These are phyloP conservation scores for Fusarium burgessii DNA, from an alignment of 2,329 filamentous ascomycete genomes.

Conservation along the genomic window DNA sequence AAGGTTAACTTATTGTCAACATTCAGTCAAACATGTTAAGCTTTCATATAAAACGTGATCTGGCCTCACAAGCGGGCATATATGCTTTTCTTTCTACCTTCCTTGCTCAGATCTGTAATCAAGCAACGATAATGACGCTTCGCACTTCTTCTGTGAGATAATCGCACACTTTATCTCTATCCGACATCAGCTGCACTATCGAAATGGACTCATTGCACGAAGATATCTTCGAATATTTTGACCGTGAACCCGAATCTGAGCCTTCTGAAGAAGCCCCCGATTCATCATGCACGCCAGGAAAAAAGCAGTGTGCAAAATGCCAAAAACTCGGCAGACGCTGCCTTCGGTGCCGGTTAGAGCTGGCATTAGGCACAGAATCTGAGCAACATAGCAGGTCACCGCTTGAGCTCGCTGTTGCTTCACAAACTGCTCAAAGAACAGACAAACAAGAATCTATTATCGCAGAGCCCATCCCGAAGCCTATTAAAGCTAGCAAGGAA, in stretches of 20 bases:
- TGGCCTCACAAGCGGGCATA: neutral
- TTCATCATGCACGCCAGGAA: neutral
- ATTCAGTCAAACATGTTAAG: neutral
- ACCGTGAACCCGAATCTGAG: neutral
- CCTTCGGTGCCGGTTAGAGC: neutral
- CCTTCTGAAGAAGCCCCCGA: neutral
- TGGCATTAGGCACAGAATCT: neutral
- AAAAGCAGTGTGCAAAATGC: neutral
- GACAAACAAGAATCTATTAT: neutral
- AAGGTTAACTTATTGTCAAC: neutral
- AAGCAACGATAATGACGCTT: neutral
- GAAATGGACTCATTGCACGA: neutral
- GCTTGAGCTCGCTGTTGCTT: neutral
- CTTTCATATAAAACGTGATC: neutral
- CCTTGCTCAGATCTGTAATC: no score
- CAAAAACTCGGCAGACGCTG: conserved; percentile 8
- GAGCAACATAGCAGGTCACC: neutral
- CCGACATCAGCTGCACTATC: neutral
- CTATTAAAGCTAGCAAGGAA: neutral
- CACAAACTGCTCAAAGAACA: neutral
- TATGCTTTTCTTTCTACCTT: neutral
- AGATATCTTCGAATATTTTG: neutral
- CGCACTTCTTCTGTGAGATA: neutral
- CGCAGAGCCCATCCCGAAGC: neutral
- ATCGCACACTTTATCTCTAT: neutral